Percentiles rank a stretch among this genome's conserved stretches.
Conservation (phyloP, 2,329 filamentous ascomycete species). For the Penicillium sp. region DNA sequence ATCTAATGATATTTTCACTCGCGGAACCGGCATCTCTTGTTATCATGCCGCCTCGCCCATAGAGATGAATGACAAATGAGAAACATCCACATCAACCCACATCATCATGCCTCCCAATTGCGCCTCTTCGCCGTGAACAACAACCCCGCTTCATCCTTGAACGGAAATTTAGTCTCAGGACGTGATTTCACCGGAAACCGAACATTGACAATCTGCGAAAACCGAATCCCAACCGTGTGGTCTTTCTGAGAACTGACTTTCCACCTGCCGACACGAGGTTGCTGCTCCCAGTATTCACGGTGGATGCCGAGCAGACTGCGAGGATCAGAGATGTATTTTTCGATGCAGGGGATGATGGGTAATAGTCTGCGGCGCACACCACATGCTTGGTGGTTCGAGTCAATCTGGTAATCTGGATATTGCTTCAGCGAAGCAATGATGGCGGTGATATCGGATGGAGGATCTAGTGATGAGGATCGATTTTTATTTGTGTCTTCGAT, state of each 20-base stretch:
- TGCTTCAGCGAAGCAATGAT: slow-evolving; percentile 37
- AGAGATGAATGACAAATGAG: too few species aligned
- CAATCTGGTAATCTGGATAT: slow-evolving; percentile 42
- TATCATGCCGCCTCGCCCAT: neutral
- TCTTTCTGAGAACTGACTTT: slow-evolving; percentile 14
- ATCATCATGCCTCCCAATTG: slow-evolving; percentile 31
- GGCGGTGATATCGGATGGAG: slow-evolving; percentile 27
- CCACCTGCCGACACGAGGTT: slow-evolving; percentile 18
- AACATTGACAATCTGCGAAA: slow-evolving; percentile 23
- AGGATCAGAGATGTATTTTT: slow-evolving; percentile 32
- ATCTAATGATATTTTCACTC: too few species aligned
- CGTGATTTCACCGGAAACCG: slow-evolving; percentile 10
- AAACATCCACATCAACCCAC: neutral
- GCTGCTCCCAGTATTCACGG: slow-evolving; percentile 10
- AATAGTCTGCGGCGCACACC: slow-evolving; percentile 39
- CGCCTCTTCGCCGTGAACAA: slow-evolving; percentile 34
- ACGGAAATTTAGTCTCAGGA: slow-evolving; percentile 10
- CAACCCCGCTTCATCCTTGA: slow-evolving; percentile 30
- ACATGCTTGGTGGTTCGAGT: slow-evolving; percentile 38
- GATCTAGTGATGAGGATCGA: slow-evolving; percentile 3
- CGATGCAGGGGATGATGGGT: slow-evolving; percentile 36
- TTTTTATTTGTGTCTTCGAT: neutral
- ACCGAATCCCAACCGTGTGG: slow-evolving; percentile 22
- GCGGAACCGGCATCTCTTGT: slow-evolving; percentile 1
- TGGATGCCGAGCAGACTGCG: slow-evolving; percentile 30